Evolutionary conservation across 202 grass and related monocot species (phyloP), one percentile per base, ranked within the genome.

Genomic region (Sporobolus alterniflorus): DNA sequence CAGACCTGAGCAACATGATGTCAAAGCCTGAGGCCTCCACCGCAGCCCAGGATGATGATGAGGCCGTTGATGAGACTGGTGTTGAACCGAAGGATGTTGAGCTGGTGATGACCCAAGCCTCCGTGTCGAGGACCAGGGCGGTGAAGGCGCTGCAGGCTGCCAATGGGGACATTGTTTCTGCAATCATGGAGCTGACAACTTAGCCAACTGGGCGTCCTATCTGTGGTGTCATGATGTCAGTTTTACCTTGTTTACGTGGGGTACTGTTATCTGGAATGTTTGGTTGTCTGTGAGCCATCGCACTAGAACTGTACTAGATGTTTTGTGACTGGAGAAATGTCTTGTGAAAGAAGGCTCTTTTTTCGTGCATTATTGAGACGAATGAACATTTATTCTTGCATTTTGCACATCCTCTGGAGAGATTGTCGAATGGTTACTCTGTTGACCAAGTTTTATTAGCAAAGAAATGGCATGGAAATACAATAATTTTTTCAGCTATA

Each of bases 1-100:
- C 90, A 64, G 94, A 97, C 86, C 89, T 94, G 31, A 88, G 94
- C 82, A 94, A 91, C 84, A 89, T 81, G 24, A 97, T 97, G 83
- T 77, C 92, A 16, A 91, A 90, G 82, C 86, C n/a, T n/a, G n/a
- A 76, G 11, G 89, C 90, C 74, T 48, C 34, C 6, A 85, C 86
- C 6, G 77, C 90, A 0, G 48, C 84, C 3, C 43, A 86, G 17
- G 94, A 75, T 52, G 94, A 97, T 77, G 91, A 97, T 40, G 94
- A 93, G 49, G 94, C 86, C 59, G 88, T 89, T 3, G 91, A 97
- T 77, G 94, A 94, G 82, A 67, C 84, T 6, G 91, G 90, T 0
- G 70, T 94, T 0, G 92, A 94, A 80, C 89, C 71, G 0, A 89
- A 91, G 57, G 92, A 91, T 80, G 84, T 94, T 49, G 86, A 91